Percentiles rank a stretch among this genome's conserved stretches.
Conservation (phyloP, 345 rosid species). For the Eutrema yunnanense region DNA sequence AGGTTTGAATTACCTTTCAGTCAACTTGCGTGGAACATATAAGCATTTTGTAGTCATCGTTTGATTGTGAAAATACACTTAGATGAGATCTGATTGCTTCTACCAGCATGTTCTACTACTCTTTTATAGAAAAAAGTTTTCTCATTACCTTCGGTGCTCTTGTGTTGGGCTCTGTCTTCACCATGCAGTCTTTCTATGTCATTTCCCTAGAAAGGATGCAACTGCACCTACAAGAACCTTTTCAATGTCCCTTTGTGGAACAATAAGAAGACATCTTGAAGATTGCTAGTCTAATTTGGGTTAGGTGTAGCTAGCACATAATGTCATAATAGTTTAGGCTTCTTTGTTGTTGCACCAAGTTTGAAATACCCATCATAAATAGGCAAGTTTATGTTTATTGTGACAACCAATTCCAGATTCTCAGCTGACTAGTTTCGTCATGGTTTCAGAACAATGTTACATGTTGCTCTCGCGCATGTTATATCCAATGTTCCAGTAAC, state of each 20-base stretch:
- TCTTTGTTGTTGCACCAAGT: not conserved
- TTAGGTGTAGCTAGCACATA: not conserved
- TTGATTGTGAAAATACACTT: not conserved
- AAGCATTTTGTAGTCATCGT: not conserved
- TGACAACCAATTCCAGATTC: not conserved
- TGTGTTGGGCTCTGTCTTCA: not conserved
- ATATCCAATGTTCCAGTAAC: conserved; percentile 57
- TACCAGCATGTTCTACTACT: not conserved
- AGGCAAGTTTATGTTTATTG: not conserved
- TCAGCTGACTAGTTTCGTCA: conserved; percentile 10
- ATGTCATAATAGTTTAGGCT: not conserved
- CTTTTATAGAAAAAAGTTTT: not conserved
- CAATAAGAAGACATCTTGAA: not conserved
- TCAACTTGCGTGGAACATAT: not conserved
- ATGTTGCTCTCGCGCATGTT: conserved; percentile 63
- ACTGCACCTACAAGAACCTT: not conserved
- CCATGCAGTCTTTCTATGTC: not conserved
- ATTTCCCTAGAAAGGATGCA: not conserved
- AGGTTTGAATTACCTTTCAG: not conserved
- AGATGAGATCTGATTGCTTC: conserved; percentile 1
- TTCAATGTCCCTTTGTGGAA: not conserved
- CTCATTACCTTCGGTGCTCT: conserved; percentile 1
- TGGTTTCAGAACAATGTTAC: conserved; percentile 57
- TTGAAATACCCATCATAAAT: conserved; percentile 1
- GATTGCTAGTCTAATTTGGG: not conserved